Evolutionary conservation across 139 green algal species (phyloP), one percentile per base, ranked within the genome.

Genomic region (Diplosphaera chodatii): DNA sequence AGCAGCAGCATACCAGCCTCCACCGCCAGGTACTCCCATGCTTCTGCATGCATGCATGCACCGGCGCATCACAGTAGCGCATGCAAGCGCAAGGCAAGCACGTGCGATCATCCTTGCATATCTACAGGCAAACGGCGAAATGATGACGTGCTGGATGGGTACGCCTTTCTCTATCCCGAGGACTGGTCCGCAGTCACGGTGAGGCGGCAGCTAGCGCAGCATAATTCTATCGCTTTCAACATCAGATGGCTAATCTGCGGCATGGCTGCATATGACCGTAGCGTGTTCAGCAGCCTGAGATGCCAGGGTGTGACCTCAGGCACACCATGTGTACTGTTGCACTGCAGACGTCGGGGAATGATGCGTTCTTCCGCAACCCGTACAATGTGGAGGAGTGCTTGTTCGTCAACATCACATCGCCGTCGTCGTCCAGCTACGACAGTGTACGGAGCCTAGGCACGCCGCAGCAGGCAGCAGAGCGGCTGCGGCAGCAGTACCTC

Each of bases 361-460:
- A 98, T 65, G 78, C 96, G 18, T 96, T 96, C 72, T 91, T 88
- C 59, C 84, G 94, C 27, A 95, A 96, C 83, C 89, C 90, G 0
- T 74, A 79, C 33, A 89, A 90, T 56, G 80, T 91, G 16, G 92
- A 97, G 32, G 85, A 98, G 76, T 96, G 96, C 75, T 48, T 96
- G 22, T 97, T 97, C 80, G 90, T 99, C 27, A 83, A 93, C 63
- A 84, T 98, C 23, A 91, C 86, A 4, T 98, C 91, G 0, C 93
- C 94, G 20, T 96, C 76, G 0, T 89, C 84, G 18, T 89, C 79
- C 4, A 87, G 83, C 32, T 99, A 86, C 72, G 73, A 73, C 23
- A 74, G 72, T 0, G 86, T 98, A 25, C 73, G 48, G 1, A 91
- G 96, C 70, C 78, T 98, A 32, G 91, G 91, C n/a, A 85, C 73